A percentile compares a stretch with the other conserved stretches of the same genome.
Conservation (phyloP, 768 basidiomycete genomes). For the Boletales sp. region DNA sequence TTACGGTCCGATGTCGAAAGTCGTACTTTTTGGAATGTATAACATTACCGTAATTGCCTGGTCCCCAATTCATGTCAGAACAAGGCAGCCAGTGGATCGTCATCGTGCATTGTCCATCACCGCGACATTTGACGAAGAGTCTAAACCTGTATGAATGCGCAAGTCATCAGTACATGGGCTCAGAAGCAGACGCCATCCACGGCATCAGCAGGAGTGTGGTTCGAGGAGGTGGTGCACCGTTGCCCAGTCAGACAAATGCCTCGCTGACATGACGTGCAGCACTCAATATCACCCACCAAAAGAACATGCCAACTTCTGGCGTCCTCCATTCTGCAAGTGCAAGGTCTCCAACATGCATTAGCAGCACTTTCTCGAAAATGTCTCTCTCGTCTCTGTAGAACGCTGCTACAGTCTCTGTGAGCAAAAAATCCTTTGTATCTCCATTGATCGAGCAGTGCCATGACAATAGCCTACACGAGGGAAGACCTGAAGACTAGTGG, state of each 20-base stretch:
- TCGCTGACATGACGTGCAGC: conserved; percentile 1
- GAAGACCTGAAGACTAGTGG: conserved; percentile 66
- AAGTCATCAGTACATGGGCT: background rate
- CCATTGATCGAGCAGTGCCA: conserved; percentile 62
- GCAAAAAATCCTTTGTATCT: conserved; percentile 69
- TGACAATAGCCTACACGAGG: conserved; percentile 60
- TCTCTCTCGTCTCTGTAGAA: conserved; percentile 76
- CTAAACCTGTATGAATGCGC: conserved; percentile 55
- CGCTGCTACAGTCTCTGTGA: conserved; percentile 65
- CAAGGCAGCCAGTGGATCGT: too few relatives aligned
- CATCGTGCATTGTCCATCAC: too few relatives aligned
- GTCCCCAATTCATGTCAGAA: too few relatives aligned
- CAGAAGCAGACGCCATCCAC: background rate
- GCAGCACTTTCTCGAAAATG: conserved; percentile 73
- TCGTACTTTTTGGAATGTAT: too few relatives aligned
- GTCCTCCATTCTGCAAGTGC: conserved; percentile 71
- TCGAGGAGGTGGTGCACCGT: background rate
- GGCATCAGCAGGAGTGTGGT: conserved; percentile 4
- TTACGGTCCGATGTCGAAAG: too few relatives aligned
- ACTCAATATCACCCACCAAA: conserved; percentile 54
- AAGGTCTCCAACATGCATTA: conserved; percentile 71
- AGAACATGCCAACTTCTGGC: conserved; percentile 86
- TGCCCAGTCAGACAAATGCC: conserved; percentile 1
- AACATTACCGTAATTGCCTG: too few relatives aligned
- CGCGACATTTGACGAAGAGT: conserved; percentile 55